Base-by-base conservation (phyloP, 768 basidiomycete species). In the Hericium erinaceus region DNA sequence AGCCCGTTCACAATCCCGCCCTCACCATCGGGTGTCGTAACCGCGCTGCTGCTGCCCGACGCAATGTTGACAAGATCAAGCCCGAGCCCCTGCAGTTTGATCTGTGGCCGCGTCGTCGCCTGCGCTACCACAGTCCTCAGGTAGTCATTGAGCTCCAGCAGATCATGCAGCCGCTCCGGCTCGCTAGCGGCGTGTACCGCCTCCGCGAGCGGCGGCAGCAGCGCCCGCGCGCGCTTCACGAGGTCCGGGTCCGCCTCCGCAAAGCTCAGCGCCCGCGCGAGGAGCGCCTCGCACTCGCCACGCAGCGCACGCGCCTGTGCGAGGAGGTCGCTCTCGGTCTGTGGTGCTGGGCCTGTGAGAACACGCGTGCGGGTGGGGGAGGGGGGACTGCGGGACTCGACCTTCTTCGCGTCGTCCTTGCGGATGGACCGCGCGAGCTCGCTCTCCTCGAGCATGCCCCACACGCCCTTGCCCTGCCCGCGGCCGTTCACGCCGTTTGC, bases 401-500 rank as follows among this genome's bases (percentile, higher is more conserved):
- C 79, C 71, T 79, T 78, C 70, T 79, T 79, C 73, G 80, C 80
- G 66, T 84, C 80, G 58, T 72, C 76, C 57, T 79, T 72, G 54
- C 83, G 74, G 57, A 91, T 83, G 13, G 82, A 79, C 68, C 78
- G 81, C 3, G 90, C 90, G 28, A 92, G 73, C 69, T 89, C 85
- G 68, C 89, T 91, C 60, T 89, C 87, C 69, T 92, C 88, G 55
- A 92, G 88, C 81, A 92, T 80, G 0, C 80, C 81, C 90, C 90
- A 92, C 12, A 92, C 79, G 1, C 87, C 87, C 64, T 82, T 90
- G 8, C 72, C 74, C 48, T 69, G 63, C 3, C 81, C 83, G n/a
- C 81, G 77, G 4, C 81, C 81, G 58, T 77, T 79, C 22, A 60
- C 62, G 11, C 67, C 66, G 12, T 64, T 65, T 1, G 69, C 61